Evolutionary conservation across 179 eudicot genomes (phyloP).

Genomic region (Pouteria campechiana): DNA sequence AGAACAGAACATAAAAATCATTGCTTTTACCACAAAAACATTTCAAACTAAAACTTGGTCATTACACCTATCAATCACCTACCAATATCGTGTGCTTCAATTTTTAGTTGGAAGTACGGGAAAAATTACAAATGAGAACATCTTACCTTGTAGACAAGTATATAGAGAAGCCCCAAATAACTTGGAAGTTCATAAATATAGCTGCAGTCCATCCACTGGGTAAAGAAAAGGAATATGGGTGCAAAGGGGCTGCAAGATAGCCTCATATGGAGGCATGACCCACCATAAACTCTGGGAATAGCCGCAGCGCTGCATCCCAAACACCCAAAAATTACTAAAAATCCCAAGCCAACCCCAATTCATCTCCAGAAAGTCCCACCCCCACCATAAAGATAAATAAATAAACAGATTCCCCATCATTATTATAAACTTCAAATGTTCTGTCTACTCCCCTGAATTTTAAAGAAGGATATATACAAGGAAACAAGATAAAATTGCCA

Average conservation of each 20-base stretch:
- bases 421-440: no score
- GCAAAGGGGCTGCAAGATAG: conserved; percentile 70
- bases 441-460: no score
- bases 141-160: conserved; percentile 55
- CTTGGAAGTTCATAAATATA: conserved; percentile 56
- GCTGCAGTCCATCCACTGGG: conserved; percentile 78
- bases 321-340: neutral
- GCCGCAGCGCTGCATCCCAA: conserved; percentile 59
- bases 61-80: neutral
- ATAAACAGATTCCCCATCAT: no score
- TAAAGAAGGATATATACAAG: no score
- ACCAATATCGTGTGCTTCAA: neutral
- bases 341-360: neutral
- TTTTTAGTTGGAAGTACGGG: neutral
- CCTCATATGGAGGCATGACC: conserved; percentile 69
- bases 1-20: neutral
- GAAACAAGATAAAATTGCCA: no score
- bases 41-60: neutral
- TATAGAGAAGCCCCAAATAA: conserved; percentile 64
- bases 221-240: conserved; percentile 48
- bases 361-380: no score
- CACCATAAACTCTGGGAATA: conserved; percentile 52
- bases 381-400: no score
- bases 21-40: neutral
- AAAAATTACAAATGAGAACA: neutral